Base-by-base conservation (phyloP, 306 rosid species). In the Cicer chorassanicum region DNA sequence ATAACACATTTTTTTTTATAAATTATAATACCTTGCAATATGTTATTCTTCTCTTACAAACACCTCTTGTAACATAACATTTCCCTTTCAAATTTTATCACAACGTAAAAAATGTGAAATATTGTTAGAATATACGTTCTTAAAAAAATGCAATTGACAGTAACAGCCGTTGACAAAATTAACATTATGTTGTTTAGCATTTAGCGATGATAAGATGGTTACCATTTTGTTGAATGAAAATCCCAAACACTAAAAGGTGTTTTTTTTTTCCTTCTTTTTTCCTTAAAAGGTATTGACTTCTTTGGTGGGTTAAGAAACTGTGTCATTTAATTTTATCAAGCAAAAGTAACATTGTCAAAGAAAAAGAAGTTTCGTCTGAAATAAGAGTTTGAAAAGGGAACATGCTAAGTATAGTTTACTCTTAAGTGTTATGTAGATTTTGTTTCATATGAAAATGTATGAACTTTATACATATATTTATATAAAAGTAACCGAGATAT, bases 311-410 rank as follows among this genome's bases (percentile, higher is more conserved):
- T 71, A 63, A 75, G 54, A 68, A 61, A 24, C 51, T 49, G 44
- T 66, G 44, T 66, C 54, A 53, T 73, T 74, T 74, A 21, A 40
- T 68, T 67, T 74, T 48, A 40, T 68, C 29, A 68, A 40, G 50
- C 10, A 14, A 57, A 74, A 24, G 41, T 4, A 80, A 15, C 39
- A 21, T 56, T 8, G 4, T 12, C 46, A 73, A 54, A 39, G 21
- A 57, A 41, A 73, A 29, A 18, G 6, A 49, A 39, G 41, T 78
- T 13, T 49, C 9, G n/a, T 68, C 69, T 15, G 16, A 49, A 73
- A 68, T 67, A 16, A 50, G 70, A 38, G 24, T 57, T 59, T 38
- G 9, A 72, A 11, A 51, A 36, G n/a, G 6, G 12, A 13, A 63
- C 0, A 29, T 15, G 24, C 49, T 13, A 9, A 11, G n/a, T 50